Evolutionary conservation across 2,329 filamentous ascomycete genomes (phyloP), one percentile per base, ranked within the genome.

Genomic region (Thermomyces lanuginosus): DNA sequence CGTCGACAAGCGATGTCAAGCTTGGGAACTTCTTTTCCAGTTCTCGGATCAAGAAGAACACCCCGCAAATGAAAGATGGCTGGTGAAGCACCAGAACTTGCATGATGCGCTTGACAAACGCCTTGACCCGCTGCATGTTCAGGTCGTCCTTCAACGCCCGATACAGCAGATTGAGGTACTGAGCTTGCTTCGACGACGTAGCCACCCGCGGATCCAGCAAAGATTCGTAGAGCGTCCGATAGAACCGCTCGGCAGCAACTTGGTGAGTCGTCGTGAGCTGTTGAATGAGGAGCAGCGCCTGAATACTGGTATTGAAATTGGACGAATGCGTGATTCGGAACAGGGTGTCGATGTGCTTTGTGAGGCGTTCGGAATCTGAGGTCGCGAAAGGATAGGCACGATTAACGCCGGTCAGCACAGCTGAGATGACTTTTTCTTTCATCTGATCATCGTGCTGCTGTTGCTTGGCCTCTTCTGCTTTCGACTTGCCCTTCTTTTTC

Each of bases 221-320:
- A 5, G 84, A 93, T 55, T 98, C 89, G 52, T 98, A 98, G 2
- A 98, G 61, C 6, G 84, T 92, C 26, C 83, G 70, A 58, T 95
- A 98, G 59, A 92, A 98, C 34, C 89, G 71, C 44, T 98, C 89
- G 8, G 76, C 75, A 4, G 77, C 76, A 28, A 86, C 64, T 42
- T 84, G 76, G 48, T 89, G 82, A 3, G 75, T 70, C 1, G 73
- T 64, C 1, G 83, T 80, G 15, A 98, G 68, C 50, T 95, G 89
- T 49, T 95, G 89, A 38, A 98, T 91, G 24, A 98, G 63, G 58
- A 92, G 77, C 37, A 98, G 67, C 17, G 89, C 86, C 54, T 98
- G 89, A 19, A 98, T 81, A 47, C 83, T 89, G 1, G 89, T 98
- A 57, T 95, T 98, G 66, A 98, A 95, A 53, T 98, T 98, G 30